Base-by-base conservation (phyloP, 805 yeast species). In the Cyberlindnera mrakii region DNA sequence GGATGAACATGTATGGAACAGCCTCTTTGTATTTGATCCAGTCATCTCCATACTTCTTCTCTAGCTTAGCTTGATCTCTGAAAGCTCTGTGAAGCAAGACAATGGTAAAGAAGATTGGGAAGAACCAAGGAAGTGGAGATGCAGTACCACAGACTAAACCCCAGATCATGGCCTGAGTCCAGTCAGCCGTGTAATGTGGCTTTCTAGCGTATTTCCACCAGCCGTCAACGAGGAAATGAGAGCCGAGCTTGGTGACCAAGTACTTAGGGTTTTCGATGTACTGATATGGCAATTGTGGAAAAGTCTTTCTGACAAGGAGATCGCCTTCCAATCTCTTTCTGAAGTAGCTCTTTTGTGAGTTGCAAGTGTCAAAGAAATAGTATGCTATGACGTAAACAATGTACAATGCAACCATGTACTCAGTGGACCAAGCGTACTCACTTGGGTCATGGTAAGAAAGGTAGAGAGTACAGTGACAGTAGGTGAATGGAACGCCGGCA, bases 401-500 rank as follows among this genome's bases (percentile, higher is more conserved):
- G 57, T 78, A 77, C 51, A 89, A 68, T 31, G 73, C 59, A 16
- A 68, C 57, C 64, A 79, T 79, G 72, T 83, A 87, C 8, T 52
- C 46, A 33, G 74, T 64, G 6, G 91, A 75, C 85, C 91, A 80
- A 37, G 73, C 64, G 68, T 93, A 93, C 62, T 86, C 96, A 16
- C 68, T 54, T 37, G 98, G 98, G 45, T 86, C 75, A 65, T 87
- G 96, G 68, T 80, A 80, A 53, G 80, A 81, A 57, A 93, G 68
- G 71, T 68, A 93, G 57, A 93, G 72, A 10, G 96, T 86, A 64
- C 95, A 83, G 61, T 89, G 96, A 66, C 97, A 88, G 71, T 93
- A 93, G 35, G 98, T 91, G 79, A 82, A 93, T 39, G 99, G 99
- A 34, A 93, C 99, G 57, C 99, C 99, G 29, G 97, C 96, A 63